Evolutionary conservation across 164 flowering plant genomes (phyloP).

Genomic region (Vitis rotundifolia): DNA sequence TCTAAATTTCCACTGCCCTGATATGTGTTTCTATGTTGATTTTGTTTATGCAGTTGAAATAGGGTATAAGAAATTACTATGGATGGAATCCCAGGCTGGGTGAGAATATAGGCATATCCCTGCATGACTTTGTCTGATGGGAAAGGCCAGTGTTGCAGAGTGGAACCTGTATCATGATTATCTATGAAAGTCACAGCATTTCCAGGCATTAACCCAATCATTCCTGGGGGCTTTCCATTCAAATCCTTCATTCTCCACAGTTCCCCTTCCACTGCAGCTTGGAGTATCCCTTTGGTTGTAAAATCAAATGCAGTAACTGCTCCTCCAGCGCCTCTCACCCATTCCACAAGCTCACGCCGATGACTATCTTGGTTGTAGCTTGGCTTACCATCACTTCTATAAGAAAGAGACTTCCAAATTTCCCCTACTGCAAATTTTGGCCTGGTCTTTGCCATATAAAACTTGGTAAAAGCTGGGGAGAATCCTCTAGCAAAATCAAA

Average conservation of each 20-base stretch:
- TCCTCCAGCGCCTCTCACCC: conserved; percentile 60
- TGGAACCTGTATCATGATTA: conserved; percentile 80
- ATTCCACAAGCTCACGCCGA: conserved; percentile 39
- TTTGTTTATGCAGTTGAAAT: no score
- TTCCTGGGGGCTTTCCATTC: conserved; percentile 66
- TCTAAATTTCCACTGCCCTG: no score
- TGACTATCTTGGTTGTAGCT: conserved; percentile 50
- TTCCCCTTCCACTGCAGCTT: conserved; percentile 63
- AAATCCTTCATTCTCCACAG: conserved; percentile 64
- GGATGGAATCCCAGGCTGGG: conserved; percentile 79
- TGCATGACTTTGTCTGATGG: conserved; percentile 77
- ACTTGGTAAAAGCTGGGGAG: conserved; percentile 42
- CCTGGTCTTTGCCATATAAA: conserved; percentile 45
- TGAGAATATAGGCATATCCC: conserved; percentile 83
- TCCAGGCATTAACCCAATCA: conserved; percentile 60
- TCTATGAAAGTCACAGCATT: conserved; percentile 81
- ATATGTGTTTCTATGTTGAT: no score
- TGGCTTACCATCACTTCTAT: conserved; percentile 44
- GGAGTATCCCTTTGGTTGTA: conserved; percentile 79
- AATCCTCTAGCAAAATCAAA: conserved; percentile 70
- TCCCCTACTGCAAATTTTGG: conserved; percentile 77
- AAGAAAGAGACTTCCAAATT: conserved; percentile 44
- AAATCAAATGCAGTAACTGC: conserved; percentile 67
- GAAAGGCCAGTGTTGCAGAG: conserved; percentile 68
- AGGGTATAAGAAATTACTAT: conserved; percentile 38